Percentiles rank a stretch among this genome's conserved stretches.
Evolutionary conservation across 78 protist species (phyloP).

Genomic region (Goniomonas avonlea): DNA sequence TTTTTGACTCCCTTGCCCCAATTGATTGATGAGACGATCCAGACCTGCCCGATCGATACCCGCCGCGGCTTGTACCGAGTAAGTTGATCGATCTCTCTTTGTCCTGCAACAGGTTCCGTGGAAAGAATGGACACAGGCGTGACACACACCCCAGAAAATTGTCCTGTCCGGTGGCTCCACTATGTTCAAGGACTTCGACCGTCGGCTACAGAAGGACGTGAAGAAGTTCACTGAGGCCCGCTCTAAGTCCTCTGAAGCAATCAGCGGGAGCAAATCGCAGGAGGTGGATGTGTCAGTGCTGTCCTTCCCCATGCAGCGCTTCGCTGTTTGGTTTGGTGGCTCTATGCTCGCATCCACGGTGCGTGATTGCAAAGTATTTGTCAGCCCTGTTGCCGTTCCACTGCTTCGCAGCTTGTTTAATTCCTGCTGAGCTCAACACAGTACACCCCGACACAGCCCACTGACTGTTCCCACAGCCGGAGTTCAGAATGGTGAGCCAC

Average conservation of each 20-base stretch:
- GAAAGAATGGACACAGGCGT: neutral
- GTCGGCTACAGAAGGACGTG: conserved; percentile 86
- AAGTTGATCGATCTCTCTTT: neutral
- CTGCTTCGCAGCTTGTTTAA: neutral
- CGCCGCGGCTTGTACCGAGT: conserved; percentile 84
- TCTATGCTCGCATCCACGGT: conserved; percentile 76
- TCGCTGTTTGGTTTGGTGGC: conserved; percentile 98
- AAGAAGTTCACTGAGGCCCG: conserved; percentile 21
- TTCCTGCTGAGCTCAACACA: neutral
- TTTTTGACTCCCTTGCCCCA: conserved; percentile 72
- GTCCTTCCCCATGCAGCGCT: conserved; percentile 83
- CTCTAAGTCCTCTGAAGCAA: neutral
- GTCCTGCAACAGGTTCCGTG: too few species aligned
- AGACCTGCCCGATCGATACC: conserved; percentile 91
- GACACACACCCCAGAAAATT: too few species aligned
- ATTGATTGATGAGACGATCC: conserved; percentile 35
- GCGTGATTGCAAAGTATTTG: neutral
- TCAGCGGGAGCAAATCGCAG: neutral
- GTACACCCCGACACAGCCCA: neutral
- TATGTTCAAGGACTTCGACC: conserved; percentile 94
- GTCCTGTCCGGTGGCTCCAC: conserved; percentile 98
- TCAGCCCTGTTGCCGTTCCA: neutral
- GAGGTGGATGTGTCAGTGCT: conserved; percentile 90
- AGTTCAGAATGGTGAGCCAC: conserved; percentile 74
- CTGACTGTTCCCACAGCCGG: conserved; percentile 52